Evolutionary conservation across 345 rosid species (phyloP).

Genomic region (Zanthoxylum bungeanum): DNA sequence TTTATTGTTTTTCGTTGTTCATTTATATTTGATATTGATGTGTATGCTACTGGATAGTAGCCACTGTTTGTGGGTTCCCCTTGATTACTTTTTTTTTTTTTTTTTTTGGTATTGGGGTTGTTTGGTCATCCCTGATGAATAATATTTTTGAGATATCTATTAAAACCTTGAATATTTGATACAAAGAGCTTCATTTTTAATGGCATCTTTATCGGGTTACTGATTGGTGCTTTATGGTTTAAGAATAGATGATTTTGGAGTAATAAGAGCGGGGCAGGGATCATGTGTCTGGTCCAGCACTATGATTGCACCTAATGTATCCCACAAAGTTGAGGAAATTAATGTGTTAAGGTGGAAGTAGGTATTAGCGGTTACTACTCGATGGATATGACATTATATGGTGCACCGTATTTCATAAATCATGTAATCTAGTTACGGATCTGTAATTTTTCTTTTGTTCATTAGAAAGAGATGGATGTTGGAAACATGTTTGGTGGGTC

Average conservation of each 20-base stretch:
- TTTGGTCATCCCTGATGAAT: background rate
- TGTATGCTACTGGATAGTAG: background rate
- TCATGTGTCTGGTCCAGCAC: background rate
- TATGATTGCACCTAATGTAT: background rate
- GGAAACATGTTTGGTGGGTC: background rate
- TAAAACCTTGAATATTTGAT: background rate
- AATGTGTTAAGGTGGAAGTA: background rate
- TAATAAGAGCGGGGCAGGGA: background rate
- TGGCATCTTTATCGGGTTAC: background rate
- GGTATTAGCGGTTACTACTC: background rate
- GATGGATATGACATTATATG: background rate
- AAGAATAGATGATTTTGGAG: background rate
- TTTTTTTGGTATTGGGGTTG: background rate
- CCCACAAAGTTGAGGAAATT: constrained; percentile 7
- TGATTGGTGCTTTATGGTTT: background rate
- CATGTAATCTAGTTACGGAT: background rate
- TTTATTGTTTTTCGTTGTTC: background rate
- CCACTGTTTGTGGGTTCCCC: background rate
- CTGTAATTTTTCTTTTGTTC: background rate
- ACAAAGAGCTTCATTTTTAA: background rate
- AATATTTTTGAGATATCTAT: background rate
- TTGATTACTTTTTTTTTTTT: background rate
- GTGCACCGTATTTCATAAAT: background rate
- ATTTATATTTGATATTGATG: background rate
- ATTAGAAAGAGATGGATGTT: background rate